Evolutionary conservation across 768 basidiomycete species (phyloP).

Genomic region (Heimioporus sp.): DNA sequence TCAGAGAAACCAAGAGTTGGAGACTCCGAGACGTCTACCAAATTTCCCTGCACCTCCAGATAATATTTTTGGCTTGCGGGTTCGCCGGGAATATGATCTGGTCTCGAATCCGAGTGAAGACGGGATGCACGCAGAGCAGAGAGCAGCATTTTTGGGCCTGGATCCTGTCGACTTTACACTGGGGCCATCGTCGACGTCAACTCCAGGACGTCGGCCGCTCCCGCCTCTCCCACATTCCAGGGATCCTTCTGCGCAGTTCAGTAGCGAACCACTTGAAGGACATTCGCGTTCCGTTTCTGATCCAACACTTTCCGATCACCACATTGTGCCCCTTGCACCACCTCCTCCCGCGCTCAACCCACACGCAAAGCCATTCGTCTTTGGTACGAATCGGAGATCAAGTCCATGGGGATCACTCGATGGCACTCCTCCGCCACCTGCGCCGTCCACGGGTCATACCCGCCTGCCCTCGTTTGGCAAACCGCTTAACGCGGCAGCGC

Average conservation of each 20-base stretch:
- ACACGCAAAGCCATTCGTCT: slow-evolving; percentile 81
- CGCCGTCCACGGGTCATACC: slow-evolving; percentile 36
- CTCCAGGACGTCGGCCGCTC: slow-evolving; percentile 46
- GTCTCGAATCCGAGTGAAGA: slow-evolving; percentile 90
- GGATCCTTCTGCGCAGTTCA: slow-evolving; percentile 58
- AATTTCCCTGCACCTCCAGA: slow-evolving; percentile 79
- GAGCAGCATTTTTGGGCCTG: slow-evolving; percentile 44
- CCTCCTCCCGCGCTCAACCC: slow-evolving; percentile 57
- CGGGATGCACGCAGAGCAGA: slow-evolving; percentile 36
- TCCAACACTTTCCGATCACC: slow-evolving; percentile 36
- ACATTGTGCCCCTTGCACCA: slow-evolving; percentile 13
- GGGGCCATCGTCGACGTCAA: slow-evolving; percentile 43
- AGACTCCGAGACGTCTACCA: slow-evolving; percentile 70
- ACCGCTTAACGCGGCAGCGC: slow-evolving; percentile 75
- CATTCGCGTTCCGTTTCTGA: slow-evolving; percentile 56
- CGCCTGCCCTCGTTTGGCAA: slow-evolving; percentile 53
- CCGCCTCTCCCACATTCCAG: slow-evolving; percentile 68
- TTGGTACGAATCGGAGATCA: slow-evolving; percentile 46
- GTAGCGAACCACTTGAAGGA: slow-evolving; percentile 58
- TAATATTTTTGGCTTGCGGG: slow-evolving; percentile 41
- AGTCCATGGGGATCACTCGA: slow-evolving; percentile 34
- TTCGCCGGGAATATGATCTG: slow-evolving; percentile 58
- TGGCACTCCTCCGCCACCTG: slow-evolving; percentile 31
- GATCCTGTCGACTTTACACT: slow-evolving; percentile 44
- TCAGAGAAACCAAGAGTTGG: slow-evolving; percentile 43